A percentile compares a stretch with the other conserved stretches of the same genome.
Conservation (phyloP, 169 alveolate species). For the Eimeria sp. region DNA sequence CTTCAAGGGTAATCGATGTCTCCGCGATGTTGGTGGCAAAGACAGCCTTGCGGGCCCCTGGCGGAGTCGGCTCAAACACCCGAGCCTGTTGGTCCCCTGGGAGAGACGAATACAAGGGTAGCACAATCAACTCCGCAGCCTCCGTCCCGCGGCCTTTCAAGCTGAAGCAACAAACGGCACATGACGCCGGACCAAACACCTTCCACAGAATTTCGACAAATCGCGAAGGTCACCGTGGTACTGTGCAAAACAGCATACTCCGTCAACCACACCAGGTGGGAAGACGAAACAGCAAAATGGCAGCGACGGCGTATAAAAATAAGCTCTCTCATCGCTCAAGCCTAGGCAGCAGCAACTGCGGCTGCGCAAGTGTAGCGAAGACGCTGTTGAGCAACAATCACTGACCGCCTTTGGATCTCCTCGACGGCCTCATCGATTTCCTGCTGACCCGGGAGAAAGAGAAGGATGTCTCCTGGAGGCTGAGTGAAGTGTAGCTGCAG, state of each 20-base stretch:
- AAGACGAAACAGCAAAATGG: neutral
- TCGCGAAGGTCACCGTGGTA: neutral
- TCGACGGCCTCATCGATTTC: conserved; percentile 87
- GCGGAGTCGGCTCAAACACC: conserved; percentile 97
- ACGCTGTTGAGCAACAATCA: neutral
- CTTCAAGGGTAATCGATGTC: conserved; percentile 99
- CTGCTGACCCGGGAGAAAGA: conserved; percentile 99
- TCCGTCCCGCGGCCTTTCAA: conserved; percentile 95
- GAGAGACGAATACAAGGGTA: conserved; percentile 98
- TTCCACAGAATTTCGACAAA: neutral
- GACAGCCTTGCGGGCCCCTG: conserved; percentile 96
- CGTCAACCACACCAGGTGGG: neutral
- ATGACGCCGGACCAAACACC: neutral
- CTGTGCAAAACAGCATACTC: neutral
- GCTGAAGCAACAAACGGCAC: conserved; percentile 3
- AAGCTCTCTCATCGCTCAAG: neutral
- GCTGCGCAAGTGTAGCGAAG: neutral
- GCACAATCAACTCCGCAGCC: conserved; percentile 96
- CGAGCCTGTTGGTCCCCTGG: conserved; percentile 99
- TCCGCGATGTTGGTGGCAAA: conserved; percentile 99
- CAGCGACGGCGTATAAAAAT: neutral
- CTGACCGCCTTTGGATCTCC: conserved; percentile 84
- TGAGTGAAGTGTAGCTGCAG: conserved; percentile 99
- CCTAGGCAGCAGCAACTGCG: neutral
- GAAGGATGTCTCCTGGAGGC: conserved; percentile 99